Percentiles rank a stretch among this genome's conserved stretches.
phyloP scores from a whole-genome alignment of 495 filamentous ascomycete genomes.

The Podospora fimiseda region DNA sequence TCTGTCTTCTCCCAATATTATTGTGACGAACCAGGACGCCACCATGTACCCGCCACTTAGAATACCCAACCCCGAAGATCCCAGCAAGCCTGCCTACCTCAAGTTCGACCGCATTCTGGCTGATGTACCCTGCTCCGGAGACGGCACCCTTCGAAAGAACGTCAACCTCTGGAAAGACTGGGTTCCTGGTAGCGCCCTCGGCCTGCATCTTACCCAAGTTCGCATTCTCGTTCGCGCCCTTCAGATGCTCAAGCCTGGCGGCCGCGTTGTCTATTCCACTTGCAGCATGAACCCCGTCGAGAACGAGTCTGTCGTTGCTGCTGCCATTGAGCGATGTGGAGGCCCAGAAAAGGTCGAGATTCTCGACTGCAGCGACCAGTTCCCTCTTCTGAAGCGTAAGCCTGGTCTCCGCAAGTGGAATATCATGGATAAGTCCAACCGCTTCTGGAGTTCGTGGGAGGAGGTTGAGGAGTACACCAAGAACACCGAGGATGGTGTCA shows the following conservation, averaged over 20 bases:
- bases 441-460: constrained; percentile 68
- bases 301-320: constrained; percentile 83
- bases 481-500: constrained; percentile 48
- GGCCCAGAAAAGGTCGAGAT: constrained; percentile 75
- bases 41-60: constrained; percentile 90
- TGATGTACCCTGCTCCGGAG: constrained; percentile 94
- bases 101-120: constrained; percentile 96
- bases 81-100: constrained; percentile 61
- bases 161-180: constrained; percentile 89
- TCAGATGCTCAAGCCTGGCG: constrained; percentile 94
- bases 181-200: constrained; percentile 74
- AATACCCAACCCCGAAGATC: constrained; percentile 52
- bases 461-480: constrained; percentile 62
- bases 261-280: constrained; percentile 91
- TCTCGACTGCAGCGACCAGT: constrained; percentile 68
- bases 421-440: constrained; percentile 76
- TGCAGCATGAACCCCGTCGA: constrained; percentile 98
- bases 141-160: constrained; percentile 91
- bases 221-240: constrained; percentile 87
- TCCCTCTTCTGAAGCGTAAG: constrained; percentile 68
- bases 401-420: constrained; percentile 73
- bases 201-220: constrained; percentile 75
- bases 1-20: constrained; percentile 89
- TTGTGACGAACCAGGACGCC: constrained; percentile 97
- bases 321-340: constrained; percentile 85